These are phyloP conservation scores for Musa itinerans DNA, from an alignment of 176 grass and related monocot genomes.

Conservation along the genomic window DNA sequence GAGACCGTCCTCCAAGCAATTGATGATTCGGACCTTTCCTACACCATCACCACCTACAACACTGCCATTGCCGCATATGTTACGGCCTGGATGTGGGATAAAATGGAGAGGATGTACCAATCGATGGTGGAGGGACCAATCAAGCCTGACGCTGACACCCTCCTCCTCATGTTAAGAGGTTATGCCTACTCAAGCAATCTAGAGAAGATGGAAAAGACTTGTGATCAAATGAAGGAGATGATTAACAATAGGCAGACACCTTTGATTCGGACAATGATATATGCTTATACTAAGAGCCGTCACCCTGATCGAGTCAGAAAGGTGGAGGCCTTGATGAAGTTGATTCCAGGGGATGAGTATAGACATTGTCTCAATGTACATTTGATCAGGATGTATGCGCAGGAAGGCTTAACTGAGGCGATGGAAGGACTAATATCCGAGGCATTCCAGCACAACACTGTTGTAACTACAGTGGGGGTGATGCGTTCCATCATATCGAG, in stretches of 20 bases:
- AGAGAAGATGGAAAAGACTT: conserved; percentile 72
- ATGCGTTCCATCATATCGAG: conserved; percentile 54
- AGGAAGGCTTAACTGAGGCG: conserved; percentile 53
- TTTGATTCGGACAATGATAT: conserved; percentile 67
- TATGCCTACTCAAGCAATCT: conserved; percentile 56
- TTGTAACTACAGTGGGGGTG: conserved; percentile 34
- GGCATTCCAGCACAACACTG: conserved; percentile 40
- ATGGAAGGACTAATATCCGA: conserved; percentile 66
- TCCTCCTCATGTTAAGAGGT: conserved; percentile 71
- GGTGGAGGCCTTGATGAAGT: conserved; percentile 58
- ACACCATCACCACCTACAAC: conserved; percentile 58
- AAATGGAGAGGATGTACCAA: conserved; percentile 47
- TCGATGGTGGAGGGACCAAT: conserved; percentile 42
- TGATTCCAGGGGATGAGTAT: conserved; percentile 50
- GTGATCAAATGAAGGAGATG: conserved; percentile 36
- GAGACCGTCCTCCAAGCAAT: conserved; percentile 39
- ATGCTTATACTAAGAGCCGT: conserved; percentile 61
- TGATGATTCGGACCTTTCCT: conserved; percentile 41
- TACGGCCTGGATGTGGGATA: conserved; percentile 82
- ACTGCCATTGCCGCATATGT: conserved; percentile 63
- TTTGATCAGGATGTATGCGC: conserved; percentile 71
- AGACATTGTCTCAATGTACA: conserved; percentile 64
- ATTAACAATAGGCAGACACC: conserved; percentile 20
- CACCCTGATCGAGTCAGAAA: conserved; percentile 51
- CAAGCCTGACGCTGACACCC: conserved; percentile 51